A percentile compares a stretch with the other conserved stretches of the same genome.
Conservation (phyloP, 2,329 filamentous ascomycete genomes). For the Monilinia fructigena region DNA sequence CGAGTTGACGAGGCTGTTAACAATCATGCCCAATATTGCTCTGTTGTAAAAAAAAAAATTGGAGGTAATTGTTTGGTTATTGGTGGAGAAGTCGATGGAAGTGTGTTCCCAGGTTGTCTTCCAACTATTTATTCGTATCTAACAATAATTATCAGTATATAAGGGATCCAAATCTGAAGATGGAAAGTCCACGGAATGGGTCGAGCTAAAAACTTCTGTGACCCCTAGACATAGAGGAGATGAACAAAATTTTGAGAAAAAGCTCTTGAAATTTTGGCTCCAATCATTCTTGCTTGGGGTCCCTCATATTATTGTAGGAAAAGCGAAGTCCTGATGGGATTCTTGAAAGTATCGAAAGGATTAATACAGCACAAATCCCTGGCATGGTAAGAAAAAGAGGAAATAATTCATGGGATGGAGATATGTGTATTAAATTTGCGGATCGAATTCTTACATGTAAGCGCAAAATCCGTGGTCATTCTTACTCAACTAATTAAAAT, state of each 20-base stretch:
- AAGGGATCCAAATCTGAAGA: constrained; percentile 70
- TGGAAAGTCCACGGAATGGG: constrained; percentile 77
- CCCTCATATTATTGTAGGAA: constrained; percentile 87
- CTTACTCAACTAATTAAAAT: constrained; percentile 22
- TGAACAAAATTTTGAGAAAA: constrained; percentile 76
- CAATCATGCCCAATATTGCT: constrained; percentile 95
- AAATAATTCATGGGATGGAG: constrained; percentile 77
- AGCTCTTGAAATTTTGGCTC: constrained; percentile 94
- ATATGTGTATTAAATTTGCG: constrained; percentile 90
- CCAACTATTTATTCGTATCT: constrained; percentile 17
- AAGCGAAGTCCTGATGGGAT: constrained; percentile 75
- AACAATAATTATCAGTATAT: constrained; percentile 53
- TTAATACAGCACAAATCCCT: constrained; percentile 78
- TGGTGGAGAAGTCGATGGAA: constrained; percentile 89
- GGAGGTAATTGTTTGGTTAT: constrained; percentile 73
- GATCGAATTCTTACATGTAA: constrained; percentile 73
- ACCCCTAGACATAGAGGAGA: constrained; percentile 66
- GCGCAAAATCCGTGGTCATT: constrained; percentile 36
- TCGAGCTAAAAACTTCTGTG: constrained; percentile 83
- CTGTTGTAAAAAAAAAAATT: constrained; percentile 84
- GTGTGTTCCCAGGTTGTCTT: constrained; percentile 45
- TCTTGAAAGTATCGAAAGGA: constrained; percentile 70
- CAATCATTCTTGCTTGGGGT: constrained; percentile 94
- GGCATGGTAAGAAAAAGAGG: constrained; percentile 66
- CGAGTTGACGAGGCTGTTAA: constrained; percentile 72